phyloP scores from a whole-genome alignment of 306 rosid genomes.

The Quercus berberidifolia region DNA sequence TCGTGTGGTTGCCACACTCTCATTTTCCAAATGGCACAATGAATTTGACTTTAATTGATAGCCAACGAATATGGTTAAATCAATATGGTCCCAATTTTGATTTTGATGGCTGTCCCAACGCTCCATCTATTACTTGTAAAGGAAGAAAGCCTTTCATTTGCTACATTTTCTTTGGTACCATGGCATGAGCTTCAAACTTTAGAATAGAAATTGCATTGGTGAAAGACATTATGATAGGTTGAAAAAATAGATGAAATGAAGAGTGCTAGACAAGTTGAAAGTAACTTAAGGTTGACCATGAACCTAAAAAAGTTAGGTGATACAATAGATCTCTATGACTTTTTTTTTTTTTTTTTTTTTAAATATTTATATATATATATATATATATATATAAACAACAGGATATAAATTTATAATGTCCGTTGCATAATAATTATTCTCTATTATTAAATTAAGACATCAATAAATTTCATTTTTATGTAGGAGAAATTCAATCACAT shows the following conservation, averaged over 20 bases:
- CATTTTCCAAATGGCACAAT: not conserved
- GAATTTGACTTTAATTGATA: slow-evolving; percentile 28
- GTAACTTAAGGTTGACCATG: not conserved
- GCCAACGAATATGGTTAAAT: slow-evolving; percentile 26
- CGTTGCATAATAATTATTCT: too few species aligned
- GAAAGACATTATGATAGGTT: too few species aligned
- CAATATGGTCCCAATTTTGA: not conserved
- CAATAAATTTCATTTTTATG: too few species aligned
- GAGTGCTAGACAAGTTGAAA: not conserved
- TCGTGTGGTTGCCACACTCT: slow-evolving; percentile 36
- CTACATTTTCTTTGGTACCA: not conserved
- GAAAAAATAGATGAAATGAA: too few species aligned
- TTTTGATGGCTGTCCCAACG: not conserved
- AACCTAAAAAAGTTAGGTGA: not conserved
- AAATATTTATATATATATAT: too few species aligned
- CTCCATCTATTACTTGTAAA: not conserved
- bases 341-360: too few species aligned
- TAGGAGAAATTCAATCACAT: too few species aligned
- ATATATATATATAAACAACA: too few species aligned
- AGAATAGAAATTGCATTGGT: too few species aligned
- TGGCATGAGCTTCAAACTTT: not conserved
- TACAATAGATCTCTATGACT: too few species aligned
- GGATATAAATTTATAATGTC: too few species aligned
- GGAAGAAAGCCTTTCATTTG: not conserved
- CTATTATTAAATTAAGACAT: too few species aligned